Conservation (phyloP, 345 rosid genomes). For the Eutrema japonicum region DNA sequence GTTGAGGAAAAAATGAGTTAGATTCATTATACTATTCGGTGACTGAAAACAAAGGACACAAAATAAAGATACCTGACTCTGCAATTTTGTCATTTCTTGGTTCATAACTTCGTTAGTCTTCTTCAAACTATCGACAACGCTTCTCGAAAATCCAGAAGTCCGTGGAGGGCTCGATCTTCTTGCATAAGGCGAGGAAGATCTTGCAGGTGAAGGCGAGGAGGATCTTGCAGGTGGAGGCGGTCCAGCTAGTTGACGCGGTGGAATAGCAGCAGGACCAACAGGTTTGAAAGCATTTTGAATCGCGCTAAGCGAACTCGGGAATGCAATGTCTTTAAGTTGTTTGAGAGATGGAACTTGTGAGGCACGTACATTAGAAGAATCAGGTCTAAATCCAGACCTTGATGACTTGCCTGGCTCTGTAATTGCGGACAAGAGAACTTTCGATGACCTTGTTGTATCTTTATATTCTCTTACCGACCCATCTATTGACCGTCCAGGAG, state of each 20-base stretch:
- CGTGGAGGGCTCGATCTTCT: conserved; percentile 88
- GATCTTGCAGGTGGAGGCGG: conserved; percentile 44
- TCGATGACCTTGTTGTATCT: conserved; percentile 56
- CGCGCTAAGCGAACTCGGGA: conserved; percentile 69
- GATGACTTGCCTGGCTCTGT: conserved; percentile 65
- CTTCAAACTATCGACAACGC: conserved; percentile 80
- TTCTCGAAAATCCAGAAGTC: conserved; percentile 65
- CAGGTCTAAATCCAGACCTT: conserved; percentile 53
- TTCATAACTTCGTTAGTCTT: conserved; percentile 84
- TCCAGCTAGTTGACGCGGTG: conserved; percentile 28
- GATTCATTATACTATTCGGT: not conserved
- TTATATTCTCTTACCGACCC: conserved; percentile 54
- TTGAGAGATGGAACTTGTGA: conserved; percentile 76
- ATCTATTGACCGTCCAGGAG: conserved; percentile 59
- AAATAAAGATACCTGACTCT: conserved; percentile 61
- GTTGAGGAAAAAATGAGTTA: not conserved
- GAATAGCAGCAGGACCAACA: conserved; percentile 22
- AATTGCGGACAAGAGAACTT: conserved; percentile 57
- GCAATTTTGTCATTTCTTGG: conserved; percentile 75
- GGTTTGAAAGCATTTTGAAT: conserved; percentile 74
- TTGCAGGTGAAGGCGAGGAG: conserved; percentile 46
- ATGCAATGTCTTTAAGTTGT: conserved; percentile 72
- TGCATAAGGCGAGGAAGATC: conserved; percentile 49
- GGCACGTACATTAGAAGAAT: conserved; percentile 57
- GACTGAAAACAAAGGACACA: not conserved